Conservation (phyloP, 1,284 basidiomycete genomes). For the Retiboletus flavoniger region DNA sequence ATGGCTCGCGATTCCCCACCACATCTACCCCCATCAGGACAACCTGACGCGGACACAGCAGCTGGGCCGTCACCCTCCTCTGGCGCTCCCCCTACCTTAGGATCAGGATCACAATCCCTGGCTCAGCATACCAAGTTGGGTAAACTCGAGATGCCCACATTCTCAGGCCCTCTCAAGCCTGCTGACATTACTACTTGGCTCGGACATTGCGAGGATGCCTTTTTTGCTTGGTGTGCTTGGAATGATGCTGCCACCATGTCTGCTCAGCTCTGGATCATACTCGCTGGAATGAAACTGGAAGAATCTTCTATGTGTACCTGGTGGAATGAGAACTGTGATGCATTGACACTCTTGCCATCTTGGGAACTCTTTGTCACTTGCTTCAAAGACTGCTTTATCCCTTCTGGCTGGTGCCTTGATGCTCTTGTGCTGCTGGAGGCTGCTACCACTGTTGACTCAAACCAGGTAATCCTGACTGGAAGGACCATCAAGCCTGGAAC, state of each 20-base stretch:
- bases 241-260: not conserved
- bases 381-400: not conserved
- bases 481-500: not conserved
- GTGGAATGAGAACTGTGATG: not conserved
- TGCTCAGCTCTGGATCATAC: not conserved
- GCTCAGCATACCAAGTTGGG: too few species aligned
- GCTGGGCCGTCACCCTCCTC: not conserved
- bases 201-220: not conserved
- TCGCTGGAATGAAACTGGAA: not conserved
- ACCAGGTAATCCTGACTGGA: not conserved
- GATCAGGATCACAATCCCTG: not conserved
- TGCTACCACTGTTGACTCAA: not conserved
- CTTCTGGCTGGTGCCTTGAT: not conserved
- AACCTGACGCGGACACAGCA: too few species aligned
- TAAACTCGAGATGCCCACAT: not conserved
- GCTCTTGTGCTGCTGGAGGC: not conserved
- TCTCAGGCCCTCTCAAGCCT: not conserved
- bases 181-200: not conserved
- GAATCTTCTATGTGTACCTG: not conserved
- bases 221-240: not conserved
- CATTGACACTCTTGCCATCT: not conserved
- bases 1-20: not conserved
- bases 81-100: too few species aligned
- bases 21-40: not conserved
- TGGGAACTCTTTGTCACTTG: not conserved